Evolutionary conservation across 2,329 filamentous ascomycete species (phyloP).

Genomic region (Phyllachora maydis): DNA sequence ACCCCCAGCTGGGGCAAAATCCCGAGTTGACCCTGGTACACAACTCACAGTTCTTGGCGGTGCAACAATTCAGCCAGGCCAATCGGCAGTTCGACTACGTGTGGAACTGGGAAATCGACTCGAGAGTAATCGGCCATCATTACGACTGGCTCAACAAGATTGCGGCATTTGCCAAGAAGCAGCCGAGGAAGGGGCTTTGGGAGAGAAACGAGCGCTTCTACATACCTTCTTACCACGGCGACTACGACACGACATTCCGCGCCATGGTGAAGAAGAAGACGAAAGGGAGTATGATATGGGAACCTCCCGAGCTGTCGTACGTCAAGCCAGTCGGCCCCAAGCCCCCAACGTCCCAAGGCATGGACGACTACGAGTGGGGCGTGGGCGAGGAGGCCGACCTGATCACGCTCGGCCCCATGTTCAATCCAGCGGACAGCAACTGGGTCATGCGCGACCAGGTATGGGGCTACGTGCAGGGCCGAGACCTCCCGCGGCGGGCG

Average conservation of each 20-base stretch:
- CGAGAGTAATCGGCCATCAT: constrained; percentile 59
- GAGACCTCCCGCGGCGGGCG: constrained; percentile 45
- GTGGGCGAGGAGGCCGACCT: constrained; percentile 12
- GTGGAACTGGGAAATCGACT: constrained; percentile 82
- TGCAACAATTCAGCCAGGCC: constrained; percentile 56
- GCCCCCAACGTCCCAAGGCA: constrained; percentile 6
- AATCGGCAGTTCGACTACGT: constrained; percentile 68
- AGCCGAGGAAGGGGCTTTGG: constrained; percentile 54
- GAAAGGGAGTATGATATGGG: too few species aligned
- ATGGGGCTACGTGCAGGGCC: constrained; percentile 39
- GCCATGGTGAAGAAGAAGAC: too few species aligned
- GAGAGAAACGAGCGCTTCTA: constrained; percentile 55
- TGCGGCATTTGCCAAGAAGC: constrained; percentile 37
- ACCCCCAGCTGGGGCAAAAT: constrained; percentile 43
- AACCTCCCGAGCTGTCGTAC: constrained; percentile 35
- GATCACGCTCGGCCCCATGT: constrained; percentile 52
- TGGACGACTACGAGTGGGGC: constrained; percentile 11
- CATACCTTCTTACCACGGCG: constrained; percentile 46
- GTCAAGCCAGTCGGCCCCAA: too few species aligned
- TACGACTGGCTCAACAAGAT: constrained; percentile 58
- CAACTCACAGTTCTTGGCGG: constrained; percentile 46
- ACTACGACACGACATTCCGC: constrained; percentile 47
- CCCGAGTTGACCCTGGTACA: constrained; percentile 31
- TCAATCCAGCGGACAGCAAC: constrained; percentile 50
- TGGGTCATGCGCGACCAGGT: constrained; percentile 53